A percentile compares a stretch with the other conserved stretches of the same genome.
phyloP scores from a whole-genome alignment of 768 basidiomycete species.

The Pleurotus citrinopileatus region DNA sequence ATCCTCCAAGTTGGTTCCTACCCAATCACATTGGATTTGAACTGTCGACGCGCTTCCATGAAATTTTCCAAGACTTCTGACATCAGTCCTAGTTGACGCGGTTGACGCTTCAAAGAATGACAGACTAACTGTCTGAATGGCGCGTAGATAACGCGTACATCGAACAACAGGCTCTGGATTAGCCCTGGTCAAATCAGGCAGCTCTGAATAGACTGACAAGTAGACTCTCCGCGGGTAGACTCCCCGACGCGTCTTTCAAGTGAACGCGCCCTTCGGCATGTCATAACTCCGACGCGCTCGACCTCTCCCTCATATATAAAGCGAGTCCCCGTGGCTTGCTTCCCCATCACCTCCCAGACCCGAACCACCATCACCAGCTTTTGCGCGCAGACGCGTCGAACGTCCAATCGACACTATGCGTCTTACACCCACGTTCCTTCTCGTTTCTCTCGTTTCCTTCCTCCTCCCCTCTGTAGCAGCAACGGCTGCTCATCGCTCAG shows the following conservation, averaged over 20 bases:
- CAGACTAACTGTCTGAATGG: no score
- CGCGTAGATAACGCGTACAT: no score
- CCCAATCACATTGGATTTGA: no score
- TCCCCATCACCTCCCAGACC: background rate
- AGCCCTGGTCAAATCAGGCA: no score
- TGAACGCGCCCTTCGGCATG: background rate
- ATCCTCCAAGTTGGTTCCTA: no score
- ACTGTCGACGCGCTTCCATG: no score
- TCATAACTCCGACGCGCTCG: background rate
- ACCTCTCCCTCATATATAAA: slow-evolving; percentile 6
- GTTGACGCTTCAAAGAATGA: no score
- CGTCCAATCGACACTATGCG: slow-evolving; percentile 9
- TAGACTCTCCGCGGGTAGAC: background rate
- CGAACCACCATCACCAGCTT: background rate
- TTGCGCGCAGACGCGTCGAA: background rate
- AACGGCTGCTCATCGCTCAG: background rate
- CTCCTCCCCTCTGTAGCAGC: slow-evolving; percentile 3
- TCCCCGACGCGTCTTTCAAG: background rate
- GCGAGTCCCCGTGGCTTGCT: background rate
- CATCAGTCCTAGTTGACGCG: no score
- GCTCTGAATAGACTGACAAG: background rate
- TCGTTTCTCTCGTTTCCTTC: slow-evolving; percentile 9
- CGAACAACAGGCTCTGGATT: no score
- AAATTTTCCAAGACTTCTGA: no score
- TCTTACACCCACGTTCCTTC: slow-evolving; percentile 13